A percentile compares a stretch with the other conserved stretches of the same genome.
These are phyloP conservation scores for Perkinsus chesapeaki DNA, from an alignment of 169 alveolate genomes.

Conservation along the genomic window DNA sequence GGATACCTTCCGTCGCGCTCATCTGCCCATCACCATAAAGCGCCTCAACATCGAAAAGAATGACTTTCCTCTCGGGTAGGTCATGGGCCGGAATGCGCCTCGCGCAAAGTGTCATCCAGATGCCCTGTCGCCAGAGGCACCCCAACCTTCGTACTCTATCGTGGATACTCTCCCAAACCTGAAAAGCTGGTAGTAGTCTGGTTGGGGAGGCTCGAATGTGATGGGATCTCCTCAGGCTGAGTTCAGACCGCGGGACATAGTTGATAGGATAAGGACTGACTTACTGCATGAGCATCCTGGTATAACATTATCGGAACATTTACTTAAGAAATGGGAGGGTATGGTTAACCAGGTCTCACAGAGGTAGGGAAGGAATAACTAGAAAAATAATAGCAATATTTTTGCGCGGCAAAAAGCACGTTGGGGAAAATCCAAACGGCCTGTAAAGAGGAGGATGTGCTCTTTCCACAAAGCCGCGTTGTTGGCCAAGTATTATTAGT, in stretches of 20 bases:
- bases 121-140: slow-evolving; percentile 49
- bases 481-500: too few relatives aligned
- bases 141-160: slow-evolving; percentile 42
- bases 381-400: too few relatives aligned
- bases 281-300: not conserved
- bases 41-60: slow-evolving; percentile 46
- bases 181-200: not conserved
- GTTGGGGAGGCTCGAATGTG: not conserved
- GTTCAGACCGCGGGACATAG: not conserved
- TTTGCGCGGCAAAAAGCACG: too few relatives aligned
- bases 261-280: not conserved
- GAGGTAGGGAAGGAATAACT: not conserved
- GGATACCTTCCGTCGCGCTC: slow-evolving; percentile 20
- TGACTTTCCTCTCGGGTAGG: slow-evolving; percentile 43
- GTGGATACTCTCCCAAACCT: not conserved
- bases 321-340: not conserved
- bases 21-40: slow-evolving; percentile 38
- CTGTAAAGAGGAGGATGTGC: too few relatives aligned
- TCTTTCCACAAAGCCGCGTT: too few relatives aligned
- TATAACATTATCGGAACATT: not conserved
- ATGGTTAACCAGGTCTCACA: not conserved
- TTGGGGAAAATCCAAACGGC: too few relatives aligned
- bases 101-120: not conserved
- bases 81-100: too few relatives aligned
- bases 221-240: not conserved